Evolutionary conservation across 2,329 filamentous ascomycete genomes (phyloP).

Genomic region (Elsinoe perseae): DNA sequence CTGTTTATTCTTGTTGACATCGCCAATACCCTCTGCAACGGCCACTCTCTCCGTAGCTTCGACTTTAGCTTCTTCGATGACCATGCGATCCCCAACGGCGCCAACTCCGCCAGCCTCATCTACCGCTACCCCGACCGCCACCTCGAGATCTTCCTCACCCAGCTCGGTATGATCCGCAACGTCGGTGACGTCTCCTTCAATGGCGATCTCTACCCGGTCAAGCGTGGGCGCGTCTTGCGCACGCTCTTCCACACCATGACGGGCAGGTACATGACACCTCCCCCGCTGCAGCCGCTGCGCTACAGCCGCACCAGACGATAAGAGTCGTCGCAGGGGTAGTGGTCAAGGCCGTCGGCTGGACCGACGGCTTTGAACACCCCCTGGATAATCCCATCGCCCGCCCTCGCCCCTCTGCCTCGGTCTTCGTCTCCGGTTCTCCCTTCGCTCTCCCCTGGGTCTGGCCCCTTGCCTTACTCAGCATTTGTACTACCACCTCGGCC

Average conservation of each 20-base stretch:
- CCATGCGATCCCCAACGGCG: constrained; percentile 16
- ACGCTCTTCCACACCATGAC: neutral
- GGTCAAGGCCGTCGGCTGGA: neutral
- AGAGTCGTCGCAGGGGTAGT: neutral
- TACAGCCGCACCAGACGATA: neutral
- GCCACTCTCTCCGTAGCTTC: constrained; percentile 21
- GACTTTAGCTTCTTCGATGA: constrained; percentile 22
- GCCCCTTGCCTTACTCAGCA: neutral
- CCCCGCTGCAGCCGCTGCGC: neutral
- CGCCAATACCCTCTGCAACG: neutral
- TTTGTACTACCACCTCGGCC: neutral
- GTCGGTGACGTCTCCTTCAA: constrained; percentile 22
- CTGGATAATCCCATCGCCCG: neutral
- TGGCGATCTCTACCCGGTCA: constrained; percentile 22
- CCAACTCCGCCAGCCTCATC: constrained; percentile 15
- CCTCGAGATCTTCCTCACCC: constrained; percentile 21
- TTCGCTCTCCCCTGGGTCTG: neutral
- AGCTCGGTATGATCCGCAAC: constrained; percentile 21
- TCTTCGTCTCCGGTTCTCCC: neutral
- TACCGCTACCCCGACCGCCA: constrained; percentile 23
- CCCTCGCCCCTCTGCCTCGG: neutral
- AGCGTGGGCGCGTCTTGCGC: neutral
- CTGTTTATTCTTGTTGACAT: constrained; percentile 15
- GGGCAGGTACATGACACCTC: neutral
- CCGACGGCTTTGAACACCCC: neutral